Evolutionary conservation across 2,329 filamentous ascomycete genomes (phyloP), one percentile per base, ranked within the genome.

Genomic region (Diaporthe citriasiana): DNA sequence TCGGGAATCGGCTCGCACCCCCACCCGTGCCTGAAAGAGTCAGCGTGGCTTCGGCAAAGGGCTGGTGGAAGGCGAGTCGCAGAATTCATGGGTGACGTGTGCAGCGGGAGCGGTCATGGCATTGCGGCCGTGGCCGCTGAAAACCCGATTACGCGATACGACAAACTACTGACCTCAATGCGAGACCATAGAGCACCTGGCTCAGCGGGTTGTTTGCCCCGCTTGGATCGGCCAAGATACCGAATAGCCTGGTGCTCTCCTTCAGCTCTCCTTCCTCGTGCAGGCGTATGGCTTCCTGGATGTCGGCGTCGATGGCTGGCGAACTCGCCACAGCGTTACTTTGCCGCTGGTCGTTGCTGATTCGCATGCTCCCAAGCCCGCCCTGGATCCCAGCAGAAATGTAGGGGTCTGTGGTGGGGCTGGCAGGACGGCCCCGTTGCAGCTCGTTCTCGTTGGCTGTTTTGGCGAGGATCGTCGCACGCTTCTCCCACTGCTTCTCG

Each of bases 101-200:
- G 60, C 60, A 25, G 45, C 45, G 22, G 19, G 33, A 27, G 45
- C 22, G 60, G 42, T 5, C 25, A 45, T 35, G 60, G 30, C 30
- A 50, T 38, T 42, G 27, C 1, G 30, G n/a, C 30, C 60, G 33
- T 6, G 45, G 25, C 45, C 27, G 22, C 30, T 13, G 45, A 22
- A 19, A 17, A 10, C 30, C 8, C 9, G 12, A 33, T 22, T 4
- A 19, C 4, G n/a, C n/a, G n/a, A 53, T 35, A 55, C 38, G n/a
- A 30, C 25, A 25, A 27, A n/a, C 38, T 69, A 87, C 90, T 84
- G 83, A 95, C 93, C 95, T 90, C 77, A 98, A 84, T 70, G 96
- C 95, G 73, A 99, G 93, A 4, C 97, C 97, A 82, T 98, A 99
- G 70, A 99, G 89, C 47, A 99, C 97, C 85, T 99, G 96, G 79